Conservation (phyloP, 139 green algal species). For the Coccomyxa sp. region DNA sequence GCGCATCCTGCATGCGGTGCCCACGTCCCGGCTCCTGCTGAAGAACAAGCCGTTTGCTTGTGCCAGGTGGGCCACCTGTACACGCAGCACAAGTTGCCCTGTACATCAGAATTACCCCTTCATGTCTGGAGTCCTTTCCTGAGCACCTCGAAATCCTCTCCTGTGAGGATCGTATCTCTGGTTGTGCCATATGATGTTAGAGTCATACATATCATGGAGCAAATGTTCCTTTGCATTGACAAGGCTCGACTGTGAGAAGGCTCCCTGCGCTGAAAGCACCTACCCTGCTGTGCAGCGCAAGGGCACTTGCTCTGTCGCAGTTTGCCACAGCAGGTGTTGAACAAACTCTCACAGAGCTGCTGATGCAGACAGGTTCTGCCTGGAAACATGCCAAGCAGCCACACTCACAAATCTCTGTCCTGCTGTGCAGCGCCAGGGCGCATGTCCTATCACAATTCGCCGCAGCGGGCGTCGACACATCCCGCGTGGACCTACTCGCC, state of each 20-base stretch:
- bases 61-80: conserved; percentile 45
- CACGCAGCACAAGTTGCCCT: conserved; percentile 20
- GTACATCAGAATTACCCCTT: not conserved
- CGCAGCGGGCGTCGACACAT: conserved; percentile 52
- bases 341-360: no score
- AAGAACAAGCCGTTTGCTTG: conserved; percentile 98
- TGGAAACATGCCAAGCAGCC: no score
- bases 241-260: no score
- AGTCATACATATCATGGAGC: no score
- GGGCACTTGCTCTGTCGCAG: no score
- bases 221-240: no score
- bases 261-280: no score
- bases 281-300: no score
- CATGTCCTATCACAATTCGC: not conserved
- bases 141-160: conserved; percentile 2
- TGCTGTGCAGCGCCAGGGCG: not conserved
- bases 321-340: no score
- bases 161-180: not conserved
- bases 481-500: conserved; percentile 86
- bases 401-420: no score
- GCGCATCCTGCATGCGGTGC: conserved; percentile 64
- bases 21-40: conserved; percentile 80
- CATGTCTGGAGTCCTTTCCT: not conserved
- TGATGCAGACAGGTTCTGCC: no score
- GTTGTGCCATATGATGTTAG: no score